Evolutionary conservation across 306 rosid genomes (phyloP), one percentile per base, ranked within the genome.

Genomic region (Cicer cuneatum): DNA sequence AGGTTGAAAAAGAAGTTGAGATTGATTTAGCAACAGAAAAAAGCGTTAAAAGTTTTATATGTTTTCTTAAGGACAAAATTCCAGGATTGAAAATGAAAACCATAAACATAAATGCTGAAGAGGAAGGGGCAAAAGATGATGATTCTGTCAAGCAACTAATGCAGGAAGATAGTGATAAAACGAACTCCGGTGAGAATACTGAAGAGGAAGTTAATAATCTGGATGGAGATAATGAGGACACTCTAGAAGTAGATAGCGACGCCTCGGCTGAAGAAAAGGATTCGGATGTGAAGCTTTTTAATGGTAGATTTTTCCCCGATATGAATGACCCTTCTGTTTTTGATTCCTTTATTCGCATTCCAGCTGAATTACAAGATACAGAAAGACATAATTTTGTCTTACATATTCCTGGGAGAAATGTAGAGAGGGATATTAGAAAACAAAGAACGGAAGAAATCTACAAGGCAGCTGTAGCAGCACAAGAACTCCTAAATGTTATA

Each of bases 31-130:
- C 83, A 66, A 85, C 96, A 58, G 97, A 93, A 90, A 84, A 93
- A 83, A 97, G 98, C 19, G 89, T 91, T 82, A 89, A 86, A 85
- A 90, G 92, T 56, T 93, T 93, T 71, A 84, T 93, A 71, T 86
- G 91, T 71, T 93, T 93, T 84, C 86, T 94, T 12, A 91, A 91
- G 84, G 93, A 91, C 53, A 94, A 94, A 82, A 87, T 91, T 85
- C 97, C 98, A 9, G 98, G 97, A 73, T 78, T 91, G 83, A 91
- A 94, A 76, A 78, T 94, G 51, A 94, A 88, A 86, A 89, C 89
- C 68, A 90, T 83, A 94, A 88, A 91, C 75, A 83, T 85, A 49
- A 79, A 78, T 62, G 89, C 86, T 79, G 63, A 84, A 21, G 89
- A 85, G 78, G 96, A 86, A 82, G 89, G 73, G 59, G 48, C 62